Evolutionary conservation across 2,329 filamentous ascomycete species (phyloP), one percentile per base, ranked within the genome.

Genomic region (Knufia fluminis): DNA sequence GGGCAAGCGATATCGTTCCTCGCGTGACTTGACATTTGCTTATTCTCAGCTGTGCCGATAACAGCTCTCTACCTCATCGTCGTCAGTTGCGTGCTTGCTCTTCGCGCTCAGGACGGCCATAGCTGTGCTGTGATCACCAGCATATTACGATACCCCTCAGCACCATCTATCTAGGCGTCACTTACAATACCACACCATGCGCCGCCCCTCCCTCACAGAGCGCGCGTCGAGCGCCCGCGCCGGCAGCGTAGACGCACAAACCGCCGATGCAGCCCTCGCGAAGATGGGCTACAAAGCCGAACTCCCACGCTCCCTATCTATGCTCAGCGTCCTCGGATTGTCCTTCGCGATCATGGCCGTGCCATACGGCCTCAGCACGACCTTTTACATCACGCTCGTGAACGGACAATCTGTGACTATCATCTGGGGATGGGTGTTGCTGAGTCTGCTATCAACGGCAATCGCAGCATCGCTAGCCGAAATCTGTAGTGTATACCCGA

Each of bases 271-370:
- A 53, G 76, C 77, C 46, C 71, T 83, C 59, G 79, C 76, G 52
- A 74, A 73, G 57, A 79, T 85, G 79, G 82, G 82, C 46, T 85
- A 85, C 70, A 77, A 77, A 65, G 72, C 74, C 47, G 82, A 85
- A 61, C 62, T 86, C 38, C 81, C 82, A 14, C 73, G 82, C 52
- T 80, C 78, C 57, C 63, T 86, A 54, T 80, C 77, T 62, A 85
- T 85, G 80, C 65, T 85, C 59, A 82, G 78, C 60, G 78, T 86
- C 23, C 69, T 86, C 39, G 83, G 83, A 45, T 60, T 82, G 66
- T 74, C 80, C 39, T 86, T 86, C 61, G 83, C 82, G 46, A 86
- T 87, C 64, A 86, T 86, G 80, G 82, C 82, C 9, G 80, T 81
- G 9, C 80, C 80, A 1, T 84, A 81, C 57, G 82, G 82, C 31